These are phyloP conservation scores for Stereocaulon alpinum DNA, from an alignment of 495 filamentous ascomycete genomes.

Conservation along the genomic window DNA sequence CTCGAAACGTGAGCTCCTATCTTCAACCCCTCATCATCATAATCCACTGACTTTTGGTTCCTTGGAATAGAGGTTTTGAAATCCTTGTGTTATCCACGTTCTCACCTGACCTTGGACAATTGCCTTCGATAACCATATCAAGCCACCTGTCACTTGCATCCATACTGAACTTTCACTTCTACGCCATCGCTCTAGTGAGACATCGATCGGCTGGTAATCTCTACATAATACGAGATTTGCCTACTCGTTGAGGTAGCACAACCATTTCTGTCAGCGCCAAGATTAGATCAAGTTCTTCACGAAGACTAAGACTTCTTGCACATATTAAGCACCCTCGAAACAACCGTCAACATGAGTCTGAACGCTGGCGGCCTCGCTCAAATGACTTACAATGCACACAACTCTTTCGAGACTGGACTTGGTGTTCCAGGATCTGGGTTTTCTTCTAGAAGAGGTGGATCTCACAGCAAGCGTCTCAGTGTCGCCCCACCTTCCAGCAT, in stretches of 20 bases:
- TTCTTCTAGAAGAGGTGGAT: constrained; percentile 62
- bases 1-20: neutral
- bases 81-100: neutral
- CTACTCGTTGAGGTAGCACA: neutral
- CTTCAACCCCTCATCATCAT: neutral
- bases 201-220: neutral
- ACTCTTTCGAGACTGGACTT: constrained; percentile 56
- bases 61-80: constrained; percentile 1
- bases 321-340: constrained; percentile 19
- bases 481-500: constrained; percentile 49
- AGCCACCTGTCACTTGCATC: neutral
- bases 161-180: neutral
- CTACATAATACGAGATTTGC: neutral
- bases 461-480: constrained; percentile 75
- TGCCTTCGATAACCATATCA: neutral
- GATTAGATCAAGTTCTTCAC: neutral
- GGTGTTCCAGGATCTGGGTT: constrained; percentile 68
- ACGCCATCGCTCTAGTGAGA: neutral
- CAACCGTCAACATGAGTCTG: constrained; percentile 57
- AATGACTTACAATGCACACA: constrained; percentile 77
- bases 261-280: neutral
- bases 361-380: constrained; percentile 99
- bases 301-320: constrained; percentile 4
- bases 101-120: neutral
- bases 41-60: constrained; percentile 9